These are phyloP conservation scores for Hippophae rhamnoides DNA, from an alignment of 306 rosid species.

Conservation along the genomic window DNA sequence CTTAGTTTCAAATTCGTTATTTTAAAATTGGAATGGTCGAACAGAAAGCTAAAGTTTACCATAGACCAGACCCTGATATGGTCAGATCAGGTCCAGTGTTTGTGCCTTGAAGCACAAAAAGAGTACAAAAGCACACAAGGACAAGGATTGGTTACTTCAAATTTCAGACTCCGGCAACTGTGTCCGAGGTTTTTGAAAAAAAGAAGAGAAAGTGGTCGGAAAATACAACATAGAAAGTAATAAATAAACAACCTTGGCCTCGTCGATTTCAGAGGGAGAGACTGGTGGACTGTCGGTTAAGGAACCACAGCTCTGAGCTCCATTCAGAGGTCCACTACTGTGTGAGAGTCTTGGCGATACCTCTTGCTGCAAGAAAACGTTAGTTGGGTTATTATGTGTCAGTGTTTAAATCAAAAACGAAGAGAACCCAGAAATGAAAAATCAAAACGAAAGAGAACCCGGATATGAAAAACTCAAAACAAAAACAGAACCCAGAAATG, in stretches of 20 bases:
- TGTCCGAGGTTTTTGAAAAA: conserved; percentile 8
- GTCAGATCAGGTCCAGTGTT: too few species aligned
- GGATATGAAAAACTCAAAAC: not conserved
- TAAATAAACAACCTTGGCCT: conserved; percentile 64
- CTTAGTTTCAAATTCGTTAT: too few species aligned
- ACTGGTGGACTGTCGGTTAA: conserved; percentile 84
- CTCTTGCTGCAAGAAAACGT: conserved; percentile 40
- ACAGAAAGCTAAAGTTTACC: too few species aligned
- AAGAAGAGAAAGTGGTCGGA: not conserved
- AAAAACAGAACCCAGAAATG: too few species aligned
- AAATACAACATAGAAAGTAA: not conserved
- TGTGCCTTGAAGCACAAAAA: too few species aligned
- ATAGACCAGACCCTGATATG: too few species aligned
- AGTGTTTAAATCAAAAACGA: not conserved
- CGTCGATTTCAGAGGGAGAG: conserved; percentile 80
- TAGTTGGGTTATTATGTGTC: too few species aligned
- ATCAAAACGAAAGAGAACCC: too few species aligned
- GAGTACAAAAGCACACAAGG: too few species aligned
- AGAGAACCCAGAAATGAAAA: too few species aligned
- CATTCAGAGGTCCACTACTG: conserved; percentile 93
- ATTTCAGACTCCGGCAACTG: conserved; percentile 27
- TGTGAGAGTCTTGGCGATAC: conserved; percentile 85
- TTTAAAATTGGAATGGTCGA: too few species aligned
- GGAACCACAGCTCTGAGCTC: conserved; percentile 64
- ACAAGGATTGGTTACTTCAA: too few species aligned